Evolutionary conservation across 352 stramenopile genomes (phyloP).

Genomic region (Globisporangium ultimum): DNA sequence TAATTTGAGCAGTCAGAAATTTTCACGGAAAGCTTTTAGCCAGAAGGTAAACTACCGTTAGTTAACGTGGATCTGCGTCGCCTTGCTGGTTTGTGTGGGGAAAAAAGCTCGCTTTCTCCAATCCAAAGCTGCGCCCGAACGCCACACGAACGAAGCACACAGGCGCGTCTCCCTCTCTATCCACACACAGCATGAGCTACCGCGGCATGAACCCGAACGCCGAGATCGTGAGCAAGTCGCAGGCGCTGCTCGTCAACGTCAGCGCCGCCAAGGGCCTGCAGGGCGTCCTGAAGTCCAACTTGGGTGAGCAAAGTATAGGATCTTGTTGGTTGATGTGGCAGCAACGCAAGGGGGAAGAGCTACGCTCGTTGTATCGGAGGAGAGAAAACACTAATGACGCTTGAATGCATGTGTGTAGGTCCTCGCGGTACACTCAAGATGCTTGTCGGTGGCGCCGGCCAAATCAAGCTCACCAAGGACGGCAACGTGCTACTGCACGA

Average conservation of each 20-base stretch:
- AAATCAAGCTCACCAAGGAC: slow-evolving; percentile 99
- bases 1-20: too few relatives aligned
- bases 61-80: too few relatives aligned
- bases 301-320: slow-evolving; percentile 46
- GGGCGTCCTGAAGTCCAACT: slow-evolving; percentile 93
- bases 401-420: slow-evolving; percentile 37
- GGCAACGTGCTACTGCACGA: slow-evolving; percentile 99
- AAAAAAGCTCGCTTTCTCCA: too few relatives aligned
- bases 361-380: too few relatives aligned
- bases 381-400: too few relatives aligned
- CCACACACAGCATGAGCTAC: slow-evolving; percentile 47
- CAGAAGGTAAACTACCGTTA: too few relatives aligned
- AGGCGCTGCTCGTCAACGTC: slow-evolving; percentile 97
- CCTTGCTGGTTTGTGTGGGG: too few relatives aligned
- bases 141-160: slow-evolving; percentile 7
- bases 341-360: not conserved
- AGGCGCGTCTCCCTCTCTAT: not conserved
- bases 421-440: slow-evolving; percentile 99
- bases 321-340: not conserved
- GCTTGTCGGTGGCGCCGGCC: slow-evolving; percentile 97
- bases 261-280: slow-evolving; percentile 96
- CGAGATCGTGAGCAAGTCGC: slow-evolving; percentile 96
- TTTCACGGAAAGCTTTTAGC: too few relatives aligned
- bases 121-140: too few relatives aligned
- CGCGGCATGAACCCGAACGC: slow-evolving; percentile 93